phyloP scores from a whole-genome alignment of 805 yeast species.

The Candida chauliodis region DNA sequence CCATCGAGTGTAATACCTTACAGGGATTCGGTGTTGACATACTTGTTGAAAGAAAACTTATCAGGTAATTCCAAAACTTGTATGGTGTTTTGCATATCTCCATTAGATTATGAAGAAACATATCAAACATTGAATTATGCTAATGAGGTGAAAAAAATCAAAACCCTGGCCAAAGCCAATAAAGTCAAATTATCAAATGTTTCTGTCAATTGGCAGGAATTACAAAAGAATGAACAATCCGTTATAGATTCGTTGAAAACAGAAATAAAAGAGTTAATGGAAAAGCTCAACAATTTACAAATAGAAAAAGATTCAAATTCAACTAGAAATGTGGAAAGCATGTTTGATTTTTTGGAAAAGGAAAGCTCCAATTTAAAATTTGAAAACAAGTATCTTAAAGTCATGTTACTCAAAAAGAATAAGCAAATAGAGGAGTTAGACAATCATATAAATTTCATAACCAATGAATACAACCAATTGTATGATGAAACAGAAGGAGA shows the following conservation, averaged over 20 bases:
- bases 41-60: conserved; percentile 68
- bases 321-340: conserved; percentile 16
- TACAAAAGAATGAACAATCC: conserved; percentile 22
- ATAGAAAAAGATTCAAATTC: conserved; percentile 2
- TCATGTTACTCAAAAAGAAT: conserved; percentile 15
- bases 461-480: conserved; percentile 15
- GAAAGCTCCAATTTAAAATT: conserved; percentile 28
- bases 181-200: conserved; percentile 23
- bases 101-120: conserved; percentile 75
- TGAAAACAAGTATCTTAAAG: conserved; percentile 32
- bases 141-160: conserved; percentile 66
- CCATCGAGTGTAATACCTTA: conserved; percentile 51
- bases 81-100: conserved; percentile 83
- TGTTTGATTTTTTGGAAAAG: conserved; percentile 29
- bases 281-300: conserved; percentile 14
- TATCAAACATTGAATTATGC: conserved; percentile 76
- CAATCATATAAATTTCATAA: conserved; percentile 22
- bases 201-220: conserved; percentile 31
- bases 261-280: conserved; percentile 30
- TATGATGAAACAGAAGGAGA: conserved; percentile 7
- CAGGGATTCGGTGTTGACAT: conserved; percentile 72
- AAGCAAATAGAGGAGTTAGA: conserved; percentile 21
- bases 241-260: conserved; percentile 26
- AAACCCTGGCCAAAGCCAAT: conserved; percentile 53
- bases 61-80: conserved; percentile 88